Conservation (phyloP, 169 alveolate genomes). For the Toxoplasma gondii region DNA sequence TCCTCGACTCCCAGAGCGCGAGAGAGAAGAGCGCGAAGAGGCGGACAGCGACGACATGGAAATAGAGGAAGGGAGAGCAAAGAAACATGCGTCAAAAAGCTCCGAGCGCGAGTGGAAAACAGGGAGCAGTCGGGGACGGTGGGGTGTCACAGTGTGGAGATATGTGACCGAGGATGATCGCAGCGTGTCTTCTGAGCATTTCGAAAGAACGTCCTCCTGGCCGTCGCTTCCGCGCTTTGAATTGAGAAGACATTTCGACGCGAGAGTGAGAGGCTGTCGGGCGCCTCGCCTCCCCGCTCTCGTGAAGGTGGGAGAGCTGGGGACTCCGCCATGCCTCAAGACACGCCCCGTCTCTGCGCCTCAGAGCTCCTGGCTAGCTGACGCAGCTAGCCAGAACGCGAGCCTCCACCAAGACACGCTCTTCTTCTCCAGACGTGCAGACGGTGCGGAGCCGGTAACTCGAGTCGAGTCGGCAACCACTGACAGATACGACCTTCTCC, state of each 20-base stretch:
- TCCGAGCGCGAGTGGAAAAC: not conserved
- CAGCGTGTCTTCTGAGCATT: not conserved
- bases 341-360: not conserved
- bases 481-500: too few relatives aligned
- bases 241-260: not conserved
- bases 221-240: not conserved
- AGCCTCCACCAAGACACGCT: not conserved
- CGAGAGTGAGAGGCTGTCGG: not conserved
- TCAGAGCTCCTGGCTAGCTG: not conserved
- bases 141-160: conserved; percentile 25
- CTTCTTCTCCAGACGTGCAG: not conserved
- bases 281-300: not conserved
- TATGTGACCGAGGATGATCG: not conserved
- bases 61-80: not conserved
- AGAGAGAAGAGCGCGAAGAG: not conserved
- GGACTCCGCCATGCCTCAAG: conserved; percentile 11
- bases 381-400: not conserved
- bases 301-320: not conserved
- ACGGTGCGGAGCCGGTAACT: not conserved
- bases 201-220: not conserved
- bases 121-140: not conserved
- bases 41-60: not conserved
- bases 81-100: not conserved
- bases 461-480: too few relatives aligned
- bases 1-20: not conserved